Percentiles rank a stretch among this genome's conserved stretches.
These are phyloP conservation scores for Gossypioides kirkii DNA, from an alignment of 345 rosid genomes.

Conservation along the genomic window DNA sequence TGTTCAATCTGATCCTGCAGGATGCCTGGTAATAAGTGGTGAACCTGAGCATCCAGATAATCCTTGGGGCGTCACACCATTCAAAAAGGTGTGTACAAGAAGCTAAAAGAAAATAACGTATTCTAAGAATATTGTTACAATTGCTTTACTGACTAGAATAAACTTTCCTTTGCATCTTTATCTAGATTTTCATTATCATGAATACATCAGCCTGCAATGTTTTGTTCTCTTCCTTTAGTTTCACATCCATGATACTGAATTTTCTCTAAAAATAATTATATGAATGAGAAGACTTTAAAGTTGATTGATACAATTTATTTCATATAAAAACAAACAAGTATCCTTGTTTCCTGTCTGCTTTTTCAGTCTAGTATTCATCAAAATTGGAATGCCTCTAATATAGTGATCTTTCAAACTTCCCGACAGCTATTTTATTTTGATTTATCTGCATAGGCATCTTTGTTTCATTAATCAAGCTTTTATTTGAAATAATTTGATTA, in stretches of 20 bases:
- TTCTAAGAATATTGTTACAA: neutral
- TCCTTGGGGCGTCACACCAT: conserved; percentile 76
- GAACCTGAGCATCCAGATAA: conserved; percentile 60
- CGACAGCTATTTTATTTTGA: neutral
- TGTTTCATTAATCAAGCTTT: neutral
- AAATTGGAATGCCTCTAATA: neutral
- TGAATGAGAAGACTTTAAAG: neutral
- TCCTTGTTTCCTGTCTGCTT: neutral
- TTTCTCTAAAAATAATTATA: neutral
- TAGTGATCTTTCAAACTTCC: neutral
- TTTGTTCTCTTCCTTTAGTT: neutral
- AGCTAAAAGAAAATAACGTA: neutral
- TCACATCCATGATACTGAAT: neutral
- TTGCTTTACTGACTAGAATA: neutral
- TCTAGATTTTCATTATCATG: neutral
- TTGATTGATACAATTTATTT: neutral
- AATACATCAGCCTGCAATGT: neutral
- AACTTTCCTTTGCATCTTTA: neutral
- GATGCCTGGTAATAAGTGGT: conserved; percentile 61
- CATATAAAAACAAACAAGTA: neutral
- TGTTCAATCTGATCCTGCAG: conserved; percentile 76
- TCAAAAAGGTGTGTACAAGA: conserved; percentile 43
- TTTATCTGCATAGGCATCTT: neutral
- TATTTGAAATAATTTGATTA: neutral
- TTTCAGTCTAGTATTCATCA: neutral